Evolutionary conservation across 352 stramenopile genomes (phyloP), one percentile per base, ranked within the genome.

Genomic region (Sclerospora graminicola): DNA sequence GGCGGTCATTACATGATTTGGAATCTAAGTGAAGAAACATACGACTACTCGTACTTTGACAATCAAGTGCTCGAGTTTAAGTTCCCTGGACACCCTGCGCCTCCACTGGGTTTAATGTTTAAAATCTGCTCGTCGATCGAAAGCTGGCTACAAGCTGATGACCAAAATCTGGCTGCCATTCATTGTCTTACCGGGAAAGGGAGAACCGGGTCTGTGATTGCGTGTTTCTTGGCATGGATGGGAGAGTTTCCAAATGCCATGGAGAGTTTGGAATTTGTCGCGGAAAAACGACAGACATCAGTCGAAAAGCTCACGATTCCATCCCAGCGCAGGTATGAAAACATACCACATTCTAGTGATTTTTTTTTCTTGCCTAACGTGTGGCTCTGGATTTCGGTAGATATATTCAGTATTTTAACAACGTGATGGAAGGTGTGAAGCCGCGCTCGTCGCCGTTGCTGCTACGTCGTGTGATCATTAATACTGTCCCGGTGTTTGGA

Each of bases 391-490:
- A 38, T 45, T 35, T 13, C 48, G n/a, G 19, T 36, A 84, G 77
- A 55, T 99, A 99, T 64, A 89, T 97, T 14, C 83, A 94, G 39
- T 98, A 98, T 61, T 98, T 99, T 62, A 90, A 89, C 42, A 97
- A 98, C 47, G 94, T 98, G 40, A 84, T 98, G 68, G 94, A 98
- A 35, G 94, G 94, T 14, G 84, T 98, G 8, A 87, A 96, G 55
- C 95, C 95, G 3, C 77, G 68, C 5, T 94, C 92, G 31, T 95
- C 94, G n/a, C 92, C 95, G 9, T 53, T 98, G 29, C 49, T 98
- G 37, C 69, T 99, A 21, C 90, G 94, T 27, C 79, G 94, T 11
- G 86, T 98, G 45, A 98, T 98, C 62, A 97, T 98, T 57, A 97
- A 96, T 53, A 87, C 73, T 1, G 94, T 96, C 38, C 89, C 89